A percentile compares a stretch with the other conserved stretches of the same genome.
Conservation (phyloP, 2,329 filamentous ascomycete species). For the Pseudocercospora vitis region DNA sequence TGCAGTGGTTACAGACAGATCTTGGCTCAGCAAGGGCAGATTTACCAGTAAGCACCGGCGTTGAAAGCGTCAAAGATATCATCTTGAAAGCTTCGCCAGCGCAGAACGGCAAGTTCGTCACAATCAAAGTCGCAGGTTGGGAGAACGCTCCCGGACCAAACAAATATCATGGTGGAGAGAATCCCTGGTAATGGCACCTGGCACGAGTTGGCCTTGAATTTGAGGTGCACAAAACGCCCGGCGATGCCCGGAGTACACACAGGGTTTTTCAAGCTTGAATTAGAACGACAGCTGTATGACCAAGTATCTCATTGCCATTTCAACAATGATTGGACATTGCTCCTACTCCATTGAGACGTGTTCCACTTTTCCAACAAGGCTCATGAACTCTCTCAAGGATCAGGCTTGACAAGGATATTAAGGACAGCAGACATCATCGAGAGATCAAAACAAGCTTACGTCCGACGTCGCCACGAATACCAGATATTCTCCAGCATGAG, state of each 20-base stretch:
- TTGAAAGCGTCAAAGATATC: conserved; percentile 45
- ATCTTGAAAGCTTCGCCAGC: conserved; percentile 44
- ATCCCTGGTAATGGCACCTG: conserved; percentile 11
- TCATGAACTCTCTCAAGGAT: conserved; percentile 4
- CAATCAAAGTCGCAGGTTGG: conserved; percentile 38
- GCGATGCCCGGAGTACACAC: too few species aligned
- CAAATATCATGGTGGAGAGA: conserved; percentile 15
- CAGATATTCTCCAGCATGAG: background rate
- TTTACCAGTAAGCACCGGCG: conserved; percentile 43
- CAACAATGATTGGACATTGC: background rate
- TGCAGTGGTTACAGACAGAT: conserved; percentile 50
- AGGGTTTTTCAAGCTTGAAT: background rate
- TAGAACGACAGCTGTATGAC: background rate
- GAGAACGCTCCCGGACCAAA: conserved; percentile 10
- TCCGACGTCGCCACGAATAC: background rate
- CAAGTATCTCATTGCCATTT: background rate
- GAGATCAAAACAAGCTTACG: background rate
- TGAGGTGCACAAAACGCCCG: too few species aligned
- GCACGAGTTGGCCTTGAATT: too few species aligned
- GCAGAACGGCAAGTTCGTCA: conserved; percentile 52
- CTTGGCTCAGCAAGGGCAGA: conserved; percentile 45
- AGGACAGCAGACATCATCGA: conserved; percentile 1
- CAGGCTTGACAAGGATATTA: conserved; percentile 1
- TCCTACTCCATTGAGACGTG: background rate
- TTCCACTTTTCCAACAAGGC: background rate